Evolutionary conservation across 208 protist genomes (phyloP).

Genomic region (Leishmania mexicana): DNA sequence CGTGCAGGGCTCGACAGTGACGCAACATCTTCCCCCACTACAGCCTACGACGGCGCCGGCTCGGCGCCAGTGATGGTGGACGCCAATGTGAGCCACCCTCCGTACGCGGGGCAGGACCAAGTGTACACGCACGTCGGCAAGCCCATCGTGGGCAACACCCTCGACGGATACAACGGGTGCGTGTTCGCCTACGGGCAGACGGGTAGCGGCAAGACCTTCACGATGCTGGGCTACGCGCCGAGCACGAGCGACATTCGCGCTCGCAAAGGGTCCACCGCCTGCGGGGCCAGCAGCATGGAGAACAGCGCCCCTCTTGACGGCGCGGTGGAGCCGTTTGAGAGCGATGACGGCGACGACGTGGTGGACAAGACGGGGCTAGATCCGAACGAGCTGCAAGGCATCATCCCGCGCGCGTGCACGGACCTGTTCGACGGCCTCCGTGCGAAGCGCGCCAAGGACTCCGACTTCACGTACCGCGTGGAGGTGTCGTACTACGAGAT

Average conservation of each 20-base stretch:
- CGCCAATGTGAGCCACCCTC: slow-evolving; percentile 56
- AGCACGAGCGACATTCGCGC: slow-evolving; percentile 32
- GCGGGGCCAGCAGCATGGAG: neutral
- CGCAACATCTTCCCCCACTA: neutral
- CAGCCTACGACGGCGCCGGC: slow-evolving; percentile 32
- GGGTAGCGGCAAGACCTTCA: slow-evolving; percentile 93
- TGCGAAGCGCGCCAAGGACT: slow-evolving; percentile 58
- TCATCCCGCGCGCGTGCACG: slow-evolving; percentile 74
- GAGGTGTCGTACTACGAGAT: slow-evolving; percentile 90
- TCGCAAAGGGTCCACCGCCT: slow-evolving; percentile 1
- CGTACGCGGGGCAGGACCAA: slow-evolving; percentile 71
- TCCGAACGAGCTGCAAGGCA: slow-evolving; percentile 69
- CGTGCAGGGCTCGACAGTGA: slow-evolving; percentile 2
- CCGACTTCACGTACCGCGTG: slow-evolving; percentile 72
- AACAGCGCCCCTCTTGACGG: slow-evolving; percentile 1
- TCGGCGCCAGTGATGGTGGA: slow-evolving; percentile 58
- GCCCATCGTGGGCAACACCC: slow-evolving; percentile 74
- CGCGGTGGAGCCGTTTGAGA: slow-evolving; percentile 14
- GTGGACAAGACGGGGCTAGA: slow-evolving; percentile 59
- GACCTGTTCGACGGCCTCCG: slow-evolving; percentile 71
- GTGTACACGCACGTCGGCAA: slow-evolving; percentile 78
- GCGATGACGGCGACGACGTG: slow-evolving; percentile 38
- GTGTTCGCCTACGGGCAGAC: slow-evolving; percentile 94
- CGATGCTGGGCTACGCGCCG: slow-evolving; percentile 88
- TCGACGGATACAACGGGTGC: slow-evolving; percentile 88